A percentile compares a stretch with the other conserved stretches of the same genome.
These are phyloP conservation scores for Asclepias syriaca DNA, from an alignment of 257 asterid species.

Conservation along the genomic window DNA sequence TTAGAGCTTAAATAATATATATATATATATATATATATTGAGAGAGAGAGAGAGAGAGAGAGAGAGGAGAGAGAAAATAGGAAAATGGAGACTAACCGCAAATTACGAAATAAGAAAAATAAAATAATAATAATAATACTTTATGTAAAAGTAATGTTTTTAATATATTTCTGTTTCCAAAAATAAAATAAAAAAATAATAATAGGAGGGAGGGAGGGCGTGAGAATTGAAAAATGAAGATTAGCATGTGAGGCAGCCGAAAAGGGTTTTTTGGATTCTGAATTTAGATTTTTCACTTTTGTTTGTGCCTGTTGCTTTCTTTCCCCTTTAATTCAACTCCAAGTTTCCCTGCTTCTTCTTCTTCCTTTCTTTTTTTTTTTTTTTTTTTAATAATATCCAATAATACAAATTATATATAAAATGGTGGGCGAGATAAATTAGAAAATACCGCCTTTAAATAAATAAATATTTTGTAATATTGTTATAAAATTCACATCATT, in stretches of 20 bases:
- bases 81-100: background rate
- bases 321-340: background rate
- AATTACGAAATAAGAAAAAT: background rate
- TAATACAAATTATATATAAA: too few relatives aligned
- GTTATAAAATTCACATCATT: too few relatives aligned
- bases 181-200: too few relatives aligned
- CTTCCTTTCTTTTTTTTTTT: background rate
- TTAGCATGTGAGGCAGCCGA: slow-evolving; percentile 3
- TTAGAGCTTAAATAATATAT: background rate
- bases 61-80: background rate
- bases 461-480: too few relatives aligned
- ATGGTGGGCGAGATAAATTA: too few relatives aligned
- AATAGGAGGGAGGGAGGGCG: too few relatives aligned
- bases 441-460: too few relatives aligned
- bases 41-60: too few relatives aligned
- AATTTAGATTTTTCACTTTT: slow-evolving; percentile 26
- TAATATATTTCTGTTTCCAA: too few relatives aligned
- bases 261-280: slow-evolving; percentile 34
- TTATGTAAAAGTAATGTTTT: background rate
- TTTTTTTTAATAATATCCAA: background rate
- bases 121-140: background rate
- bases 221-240: too few relatives aligned
- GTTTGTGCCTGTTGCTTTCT: slow-evolving; percentile 44
- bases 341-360: background rate
- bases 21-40: too few relatives aligned